phyloP scores from a whole-genome alignment of 2,329 filamentous ascomycete genomes.

The Penicillium sclerotigenum region DNA sequence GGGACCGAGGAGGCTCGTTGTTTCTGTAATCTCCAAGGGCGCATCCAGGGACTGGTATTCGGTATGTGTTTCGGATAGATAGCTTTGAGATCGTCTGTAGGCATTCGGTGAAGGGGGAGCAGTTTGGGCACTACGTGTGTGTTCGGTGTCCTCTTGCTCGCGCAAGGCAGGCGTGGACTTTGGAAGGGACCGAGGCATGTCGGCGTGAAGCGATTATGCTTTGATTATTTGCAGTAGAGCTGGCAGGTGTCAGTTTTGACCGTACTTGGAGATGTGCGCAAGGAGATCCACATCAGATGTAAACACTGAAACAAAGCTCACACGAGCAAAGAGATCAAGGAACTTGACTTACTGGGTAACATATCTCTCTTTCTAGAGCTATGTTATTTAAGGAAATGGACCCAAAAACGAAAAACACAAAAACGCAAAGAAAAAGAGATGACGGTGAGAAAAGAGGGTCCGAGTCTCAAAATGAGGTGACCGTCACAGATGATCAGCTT shows the following conservation, averaged over 20 bases:
- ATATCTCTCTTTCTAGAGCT: not conserved
- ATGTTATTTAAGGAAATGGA: not conserved
- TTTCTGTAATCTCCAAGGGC: conserved; percentile 32
- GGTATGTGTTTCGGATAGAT: conserved; percentile 32
- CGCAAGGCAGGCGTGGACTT: conserved; percentile 20
- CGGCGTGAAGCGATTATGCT: conserved; percentile 8
- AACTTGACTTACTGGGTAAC: not conserved
- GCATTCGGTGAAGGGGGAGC: conserved; percentile 38
- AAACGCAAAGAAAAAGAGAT: not conserved
- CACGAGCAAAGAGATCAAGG: not conserved
- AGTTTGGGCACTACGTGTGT: conserved; percentile 23
- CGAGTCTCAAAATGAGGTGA: not conserved
- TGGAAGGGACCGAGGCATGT: conserved; percentile 35
- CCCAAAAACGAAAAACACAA: not conserved
- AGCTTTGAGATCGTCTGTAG: conserved; percentile 31
- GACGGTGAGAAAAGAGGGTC: not conserved
- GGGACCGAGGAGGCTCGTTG: conserved; percentile 35
- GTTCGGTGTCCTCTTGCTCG: conserved; percentile 13
- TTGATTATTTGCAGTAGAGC: not conserved
- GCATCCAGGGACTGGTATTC: conserved; percentile 33
- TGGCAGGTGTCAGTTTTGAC: conserved; percentile 5
- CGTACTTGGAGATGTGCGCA: not conserved
- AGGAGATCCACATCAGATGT: not conserved
- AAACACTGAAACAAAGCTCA: not conserved
- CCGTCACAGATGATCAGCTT: conserved; percentile 1